A percentile compares a stretch with the other conserved stretches of the same genome.
These are phyloP conservation scores for Melampsora abietis-canadensis DNA, from an alignment of 1,284 basidiomycete species.

Conservation along the genomic window DNA sequence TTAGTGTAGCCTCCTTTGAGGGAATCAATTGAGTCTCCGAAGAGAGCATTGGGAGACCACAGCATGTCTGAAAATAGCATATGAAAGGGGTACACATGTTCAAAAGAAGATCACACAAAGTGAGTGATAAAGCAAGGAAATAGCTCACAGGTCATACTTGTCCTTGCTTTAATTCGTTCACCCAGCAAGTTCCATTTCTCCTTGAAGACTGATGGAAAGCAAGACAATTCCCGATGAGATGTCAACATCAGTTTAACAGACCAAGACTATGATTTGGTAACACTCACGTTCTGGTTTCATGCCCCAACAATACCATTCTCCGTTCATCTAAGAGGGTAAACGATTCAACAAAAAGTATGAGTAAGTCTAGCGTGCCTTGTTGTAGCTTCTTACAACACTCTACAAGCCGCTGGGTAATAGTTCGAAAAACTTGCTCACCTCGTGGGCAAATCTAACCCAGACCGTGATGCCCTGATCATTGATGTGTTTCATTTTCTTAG, in stretches of 20 bases:
- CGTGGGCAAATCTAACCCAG: conserved; percentile 37
- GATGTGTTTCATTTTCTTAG: conserved; percentile 29
- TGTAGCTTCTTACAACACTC: not conserved
- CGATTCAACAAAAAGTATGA: not conserved
- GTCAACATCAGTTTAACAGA: not conserved
- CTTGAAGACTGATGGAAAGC: conserved; percentile 20
- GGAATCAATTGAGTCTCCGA: conserved; percentile 14
- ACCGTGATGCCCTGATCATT: conserved; percentile 30
- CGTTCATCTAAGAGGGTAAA: conserved; percentile 36
- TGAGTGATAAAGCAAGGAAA: not conserved
- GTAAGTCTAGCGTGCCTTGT: not conserved
- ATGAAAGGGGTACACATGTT: not conserved
- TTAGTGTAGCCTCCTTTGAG: conserved; percentile 23
- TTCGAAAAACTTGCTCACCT: conserved; percentile 5
- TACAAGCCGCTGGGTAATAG: too few relatives aligned
- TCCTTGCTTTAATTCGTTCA: conserved; percentile 1
- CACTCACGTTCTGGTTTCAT: conserved; percentile 32
- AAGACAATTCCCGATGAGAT: not conserved
- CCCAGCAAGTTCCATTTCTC: conserved; percentile 36
- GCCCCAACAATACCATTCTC: conserved; percentile 41
- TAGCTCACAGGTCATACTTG: conserved; percentile 27
- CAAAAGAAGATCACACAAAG: not conserved
- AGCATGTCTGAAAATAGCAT: conserved; percentile 15
- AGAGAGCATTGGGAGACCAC: conserved; percentile 35
- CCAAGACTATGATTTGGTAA: not conserved